phyloP scores from a whole-genome alignment of 2,329 filamentous ascomycete species.

The Arthrobotrys musiformis region DNA sequence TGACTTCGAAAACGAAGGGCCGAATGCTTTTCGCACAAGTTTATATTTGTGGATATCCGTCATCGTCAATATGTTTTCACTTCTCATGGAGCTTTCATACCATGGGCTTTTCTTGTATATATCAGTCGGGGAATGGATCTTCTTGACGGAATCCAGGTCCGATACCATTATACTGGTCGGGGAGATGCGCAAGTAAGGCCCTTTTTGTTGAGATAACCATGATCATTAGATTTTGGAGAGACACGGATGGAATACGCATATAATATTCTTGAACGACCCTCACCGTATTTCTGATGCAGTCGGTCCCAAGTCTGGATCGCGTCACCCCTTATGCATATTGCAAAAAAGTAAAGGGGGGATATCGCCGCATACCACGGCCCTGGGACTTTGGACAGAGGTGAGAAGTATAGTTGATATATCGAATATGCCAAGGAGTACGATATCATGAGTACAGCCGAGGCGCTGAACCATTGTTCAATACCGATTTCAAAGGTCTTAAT shows the following conservation, averaged over 20 bases:
- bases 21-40: neutral
- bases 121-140: conserved; percentile 7
- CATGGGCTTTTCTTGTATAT: neutral
- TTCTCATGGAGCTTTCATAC: neutral
- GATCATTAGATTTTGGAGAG: neutral
- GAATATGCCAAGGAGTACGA: neutral
- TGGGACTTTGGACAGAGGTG: conserved; percentile 17
- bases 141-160: conserved; percentile 3
- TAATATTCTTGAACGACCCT: neutral
- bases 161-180: neutral
- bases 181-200: conserved; percentile 25
- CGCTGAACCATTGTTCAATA: neutral
- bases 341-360: neutral
- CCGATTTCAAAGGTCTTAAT: neutral
- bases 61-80: neutral
- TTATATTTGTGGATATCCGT: conserved; percentile 1
- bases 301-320: neutral
- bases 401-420: conserved; percentile 27
- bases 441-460: neutral
- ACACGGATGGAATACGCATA: no score
- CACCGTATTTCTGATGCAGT: conserved; percentile 13
- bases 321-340: neutral
- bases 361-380: conserved; percentile 30
- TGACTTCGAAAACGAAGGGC: conserved; percentile 5
- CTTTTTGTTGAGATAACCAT: neutral